Evolutionary conservation across 2,329 filamentous ascomycete species (phyloP).

Genomic region (Alternaria angustiovoidea): DNA sequence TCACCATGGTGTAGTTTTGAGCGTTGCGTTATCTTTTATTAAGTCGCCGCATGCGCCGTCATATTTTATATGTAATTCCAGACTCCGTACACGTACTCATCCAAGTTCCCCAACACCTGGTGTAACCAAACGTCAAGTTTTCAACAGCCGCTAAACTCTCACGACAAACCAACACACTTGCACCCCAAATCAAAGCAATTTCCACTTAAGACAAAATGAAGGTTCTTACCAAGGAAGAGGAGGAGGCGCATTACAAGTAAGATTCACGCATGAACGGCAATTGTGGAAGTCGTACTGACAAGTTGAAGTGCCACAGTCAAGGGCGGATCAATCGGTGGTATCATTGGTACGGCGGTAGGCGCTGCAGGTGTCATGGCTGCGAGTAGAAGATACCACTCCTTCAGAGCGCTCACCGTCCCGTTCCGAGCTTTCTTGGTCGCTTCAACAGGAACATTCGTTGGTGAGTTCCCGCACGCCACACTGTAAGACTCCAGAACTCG

Average conservation of each 20-base stretch:
- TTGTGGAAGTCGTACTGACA: conserved; percentile 19
- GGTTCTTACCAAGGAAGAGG: conserved; percentile 93
- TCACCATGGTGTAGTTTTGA: conserved; percentile 45
- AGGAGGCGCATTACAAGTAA: conserved; percentile 81
- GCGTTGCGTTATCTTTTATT: conserved; percentile 39
- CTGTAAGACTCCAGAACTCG: background rate
- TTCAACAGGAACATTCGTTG: conserved; percentile 80
- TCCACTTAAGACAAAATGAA: conserved; percentile 70
- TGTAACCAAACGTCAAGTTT: background rate
- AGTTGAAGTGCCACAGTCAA: conserved; percentile 70
- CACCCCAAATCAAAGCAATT: conserved; percentile 6
- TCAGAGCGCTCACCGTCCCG: conserved; percentile 83
- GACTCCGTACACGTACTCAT: background rate
- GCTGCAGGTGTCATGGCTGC: conserved; percentile 72
- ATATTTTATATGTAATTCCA: conserved; percentile 1
- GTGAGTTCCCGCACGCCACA: conserved; percentile 50
- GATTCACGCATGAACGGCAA: conserved; percentile 18
- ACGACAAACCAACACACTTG: background rate
- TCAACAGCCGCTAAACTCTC: background rate
- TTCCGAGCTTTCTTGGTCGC: conserved; percentile 91
- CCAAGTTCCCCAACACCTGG: background rate
- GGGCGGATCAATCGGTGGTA: conserved; percentile 78
- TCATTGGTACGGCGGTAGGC: conserved; percentile 72
- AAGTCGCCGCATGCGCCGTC: conserved; percentile 28
- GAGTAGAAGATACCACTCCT: conserved; percentile 74